Percentiles rank a stretch among this genome's conserved stretches.
phyloP scores from a whole-genome alignment of 352 stramenopile genomes.

The Phytophthora vignae region DNA sequence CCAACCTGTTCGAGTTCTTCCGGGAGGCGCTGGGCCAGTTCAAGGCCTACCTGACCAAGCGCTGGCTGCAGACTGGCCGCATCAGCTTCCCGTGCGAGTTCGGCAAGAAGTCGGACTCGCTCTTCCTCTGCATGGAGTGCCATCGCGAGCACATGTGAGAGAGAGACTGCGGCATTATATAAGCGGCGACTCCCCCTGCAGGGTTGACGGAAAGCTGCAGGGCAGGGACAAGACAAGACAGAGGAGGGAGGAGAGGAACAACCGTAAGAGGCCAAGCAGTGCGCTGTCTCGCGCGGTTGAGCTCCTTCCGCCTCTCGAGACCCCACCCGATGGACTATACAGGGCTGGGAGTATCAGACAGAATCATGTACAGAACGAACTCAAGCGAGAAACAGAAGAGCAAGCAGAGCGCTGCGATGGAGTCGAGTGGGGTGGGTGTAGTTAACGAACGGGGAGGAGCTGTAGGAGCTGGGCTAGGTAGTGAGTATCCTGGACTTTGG shows the following conservation, averaged over 20 bases:
- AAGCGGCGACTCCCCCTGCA: not conserved
- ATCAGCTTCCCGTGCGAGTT: conserved; percentile 84
- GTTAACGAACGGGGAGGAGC: conserved; percentile 8
- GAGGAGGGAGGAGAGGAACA: not conserved
- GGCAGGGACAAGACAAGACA: conserved; percentile 9
- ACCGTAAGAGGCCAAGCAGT: conserved; percentile 24
- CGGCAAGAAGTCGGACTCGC: conserved; percentile 76
- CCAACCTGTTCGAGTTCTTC: conserved; percentile 72
- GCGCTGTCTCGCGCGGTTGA: conserved; percentile 18
- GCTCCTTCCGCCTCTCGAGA: conserved; percentile 10
- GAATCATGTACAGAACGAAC: conserved; percentile 28
- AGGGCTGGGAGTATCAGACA: conserved; percentile 16
- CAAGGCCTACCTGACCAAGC: conserved; percentile 72
- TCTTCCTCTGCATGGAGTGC: conserved; percentile 89
- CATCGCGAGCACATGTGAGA: conserved; percentile 75
- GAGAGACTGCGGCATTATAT: not conserved
- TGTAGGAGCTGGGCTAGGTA: no score
- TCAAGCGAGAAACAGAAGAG: not conserved
- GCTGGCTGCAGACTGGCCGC: conserved; percentile 59
- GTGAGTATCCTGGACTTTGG: no score
- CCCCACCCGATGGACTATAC: not conserved
- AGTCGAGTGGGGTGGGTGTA: conserved; percentile 4
- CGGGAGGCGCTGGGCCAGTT: conserved; percentile 64
- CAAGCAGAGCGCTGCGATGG: no score
- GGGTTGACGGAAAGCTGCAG: not conserved